These are phyloP conservation scores for Penicillium sp. DNA, from an alignment of 2,329 filamentous ascomycete genomes.

Conservation along the genomic window DNA sequence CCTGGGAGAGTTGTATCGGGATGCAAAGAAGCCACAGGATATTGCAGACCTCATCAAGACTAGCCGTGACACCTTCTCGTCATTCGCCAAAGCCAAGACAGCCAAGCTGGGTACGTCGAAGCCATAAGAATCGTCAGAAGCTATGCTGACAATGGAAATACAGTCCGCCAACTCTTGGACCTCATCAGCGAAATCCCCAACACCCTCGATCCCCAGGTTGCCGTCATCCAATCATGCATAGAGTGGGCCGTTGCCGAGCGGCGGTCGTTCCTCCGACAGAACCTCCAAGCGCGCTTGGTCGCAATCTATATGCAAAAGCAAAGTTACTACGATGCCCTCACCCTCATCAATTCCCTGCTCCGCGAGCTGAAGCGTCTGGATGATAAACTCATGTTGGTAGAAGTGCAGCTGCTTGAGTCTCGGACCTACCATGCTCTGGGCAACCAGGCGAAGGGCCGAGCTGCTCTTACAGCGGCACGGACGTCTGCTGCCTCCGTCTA, in stretches of 20 bases:
- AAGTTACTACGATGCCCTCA: conserved; percentile 94
- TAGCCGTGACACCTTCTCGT: conserved; percentile 87
- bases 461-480: conserved; percentile 88
- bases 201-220: conserved; percentile 89
- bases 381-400: conserved; percentile 96
- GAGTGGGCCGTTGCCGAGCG: conserved; percentile 97
- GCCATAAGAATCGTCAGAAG: neutral
- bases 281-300: conserved; percentile 94
- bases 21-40: conserved; percentile 75
- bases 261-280: conserved; percentile 94
- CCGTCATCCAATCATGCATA: conserved; percentile 98
- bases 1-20: conserved; percentile 88
- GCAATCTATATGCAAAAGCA: conserved; percentile 95
- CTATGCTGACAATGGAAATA: conserved; percentile 6
- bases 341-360: conserved; percentile 92
- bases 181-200: conserved; percentile 92
- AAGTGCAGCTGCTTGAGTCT: conserved; percentile 96
- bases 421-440: conserved; percentile 96
- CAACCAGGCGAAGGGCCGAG: conserved; percentile 93
- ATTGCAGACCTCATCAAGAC: conserved; percentile 87
- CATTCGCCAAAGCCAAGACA: conserved; percentile 98
- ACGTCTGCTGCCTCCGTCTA: conserved; percentile 97
- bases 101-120: conserved; percentile 81
- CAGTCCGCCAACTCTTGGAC: conserved; percentile 95
- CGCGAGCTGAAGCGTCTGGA: conserved; percentile 97